A percentile compares a stretch with the other conserved stretches of the same genome.
Conservation (phyloP, 176 grass and related monocot species). For the Musa troglodytarum region DNA sequence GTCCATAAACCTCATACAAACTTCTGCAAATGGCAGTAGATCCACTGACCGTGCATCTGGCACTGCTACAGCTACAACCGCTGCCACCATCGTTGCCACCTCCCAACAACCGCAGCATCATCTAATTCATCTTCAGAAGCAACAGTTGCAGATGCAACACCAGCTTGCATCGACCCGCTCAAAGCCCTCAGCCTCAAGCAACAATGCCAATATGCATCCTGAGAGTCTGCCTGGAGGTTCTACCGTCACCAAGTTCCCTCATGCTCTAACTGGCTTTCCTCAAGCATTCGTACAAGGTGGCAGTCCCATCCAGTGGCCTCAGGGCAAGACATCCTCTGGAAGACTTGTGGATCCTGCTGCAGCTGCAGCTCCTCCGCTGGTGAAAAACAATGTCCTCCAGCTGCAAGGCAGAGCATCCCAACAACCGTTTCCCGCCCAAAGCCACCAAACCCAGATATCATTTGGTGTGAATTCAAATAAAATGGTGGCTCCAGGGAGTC, state of each 20-base stretch:
- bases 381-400: constrained; percentile 51
- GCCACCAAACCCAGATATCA: constrained; percentile 62
- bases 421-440: constrained; percentile 39
- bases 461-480: constrained; percentile 59
- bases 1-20: constrained; percentile 57
- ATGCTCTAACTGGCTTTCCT: constrained; percentile 40
- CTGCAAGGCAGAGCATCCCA: constrained; percentile 49
- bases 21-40: constrained; percentile 42
- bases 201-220: constrained; percentile 32
- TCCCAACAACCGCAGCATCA: constrained; percentile 29
- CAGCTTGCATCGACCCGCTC: constrained; percentile 55
- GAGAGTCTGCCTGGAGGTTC: constrained; percentile 22
- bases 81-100: not conserved
- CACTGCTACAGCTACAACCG: not conserved
- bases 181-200: constrained; percentile 51
- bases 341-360: constrained; percentile 40
- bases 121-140: constrained; percentile 41
- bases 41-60: constrained; percentile 28
- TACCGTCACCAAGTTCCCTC: constrained; percentile 26
- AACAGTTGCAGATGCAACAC: constrained; percentile 33
- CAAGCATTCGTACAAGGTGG: constrained; percentile 42
- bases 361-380: constrained; percentile 25
- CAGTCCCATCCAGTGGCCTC: constrained; percentile 42
- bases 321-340: constrained; percentile 39
- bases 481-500: constrained; percentile 32